A percentile compares a stretch with the other conserved stretches of the same genome.
Evolutionary conservation across 2,329 filamentous ascomycete species (phyloP).

Genomic region (Verticillium albo-atrum): DNA sequence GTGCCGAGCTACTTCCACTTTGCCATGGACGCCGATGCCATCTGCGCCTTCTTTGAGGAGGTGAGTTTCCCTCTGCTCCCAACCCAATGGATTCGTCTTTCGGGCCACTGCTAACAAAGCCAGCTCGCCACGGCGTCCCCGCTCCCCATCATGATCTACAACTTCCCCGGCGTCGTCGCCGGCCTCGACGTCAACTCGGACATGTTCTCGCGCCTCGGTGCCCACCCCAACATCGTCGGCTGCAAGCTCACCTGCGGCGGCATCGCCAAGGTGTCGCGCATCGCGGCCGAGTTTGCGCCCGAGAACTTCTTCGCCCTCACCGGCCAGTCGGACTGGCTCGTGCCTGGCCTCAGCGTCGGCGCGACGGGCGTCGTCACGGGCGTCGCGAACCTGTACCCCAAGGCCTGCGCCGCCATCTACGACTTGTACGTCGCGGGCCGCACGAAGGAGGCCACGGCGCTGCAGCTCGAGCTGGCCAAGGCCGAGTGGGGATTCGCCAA

Average conservation of each 20-base stretch:
- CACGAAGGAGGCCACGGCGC: constrained; percentile 38
- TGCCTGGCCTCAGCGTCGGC: constrained; percentile 55
- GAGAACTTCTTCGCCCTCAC: constrained; percentile 63
- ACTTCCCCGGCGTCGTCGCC: constrained; percentile 64
- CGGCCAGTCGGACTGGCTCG: constrained; percentile 68
- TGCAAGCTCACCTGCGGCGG: constrained; percentile 72
- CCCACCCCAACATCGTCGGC: constrained; percentile 62
- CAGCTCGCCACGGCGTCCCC: constrained; percentile 51
- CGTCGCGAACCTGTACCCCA: constrained; percentile 57
- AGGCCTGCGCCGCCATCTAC: constrained; percentile 42
- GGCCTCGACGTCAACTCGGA: constrained; percentile 67
- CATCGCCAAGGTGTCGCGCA: constrained; percentile 65
- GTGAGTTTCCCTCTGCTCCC: constrained; percentile 22
- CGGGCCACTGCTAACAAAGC: constrained; percentile 52
- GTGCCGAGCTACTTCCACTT: constrained; percentile 69
- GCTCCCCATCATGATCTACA: constrained; percentile 66
- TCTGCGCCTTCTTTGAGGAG: constrained; percentile 60
- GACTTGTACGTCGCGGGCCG: constrained; percentile 43
- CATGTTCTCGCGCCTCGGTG: constrained; percentile 52
- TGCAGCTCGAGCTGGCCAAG: constrained; percentile 46
- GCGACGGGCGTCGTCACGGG: constrained; percentile 58
- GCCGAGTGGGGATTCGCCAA: constrained; percentile 54
- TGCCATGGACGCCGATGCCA: constrained; percentile 54
- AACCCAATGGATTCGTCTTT: constrained; percentile 52
- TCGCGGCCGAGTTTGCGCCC: constrained; percentile 44